Percentiles rank a stretch among this genome's conserved stretches.
phyloP scores from a whole-genome alignment of 495 filamentous ascomycete species.

The Podospora conica region DNA sequence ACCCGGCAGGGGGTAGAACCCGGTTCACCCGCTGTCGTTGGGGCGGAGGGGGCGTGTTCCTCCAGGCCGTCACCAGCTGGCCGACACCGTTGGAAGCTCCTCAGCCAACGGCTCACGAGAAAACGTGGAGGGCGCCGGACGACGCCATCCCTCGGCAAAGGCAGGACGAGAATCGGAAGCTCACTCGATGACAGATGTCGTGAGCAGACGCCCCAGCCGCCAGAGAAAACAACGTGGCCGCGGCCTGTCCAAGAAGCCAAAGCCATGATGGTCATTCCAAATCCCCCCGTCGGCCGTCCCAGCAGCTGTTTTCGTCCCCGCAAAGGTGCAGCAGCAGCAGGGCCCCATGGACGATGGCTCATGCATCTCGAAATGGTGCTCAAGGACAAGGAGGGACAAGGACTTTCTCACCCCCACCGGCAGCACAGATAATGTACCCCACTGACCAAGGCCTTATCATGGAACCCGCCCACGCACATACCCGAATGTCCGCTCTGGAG shows the following conservation, averaged over 20 bases:
- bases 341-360: background rate
- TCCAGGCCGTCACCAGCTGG: slow-evolving; percentile 12
- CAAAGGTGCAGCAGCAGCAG: background rate
- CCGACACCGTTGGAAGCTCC: background rate
- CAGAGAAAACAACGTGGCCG: background rate
- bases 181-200: background rate
- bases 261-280: too few relatives aligned
- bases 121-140: background rate
- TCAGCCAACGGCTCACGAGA: background rate
- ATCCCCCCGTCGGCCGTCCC: background rate
- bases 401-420: background rate
- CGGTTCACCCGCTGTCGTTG: background rate
- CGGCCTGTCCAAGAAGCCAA: background rate
- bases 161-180: background rate
- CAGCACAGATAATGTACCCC: background rate
- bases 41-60: slow-evolving; percentile 1
- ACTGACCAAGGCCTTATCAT: background rate
- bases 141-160: background rate
- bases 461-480: background rate
- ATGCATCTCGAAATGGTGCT: background rate
- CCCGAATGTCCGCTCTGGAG: background rate
- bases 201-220: background rate
- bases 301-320: background rate
- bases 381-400: background rate
- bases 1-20: background rate